Conservation (phyloP, 2,329 filamentous ascomycete genomes). For the Colletotrichum liriopes region DNA sequence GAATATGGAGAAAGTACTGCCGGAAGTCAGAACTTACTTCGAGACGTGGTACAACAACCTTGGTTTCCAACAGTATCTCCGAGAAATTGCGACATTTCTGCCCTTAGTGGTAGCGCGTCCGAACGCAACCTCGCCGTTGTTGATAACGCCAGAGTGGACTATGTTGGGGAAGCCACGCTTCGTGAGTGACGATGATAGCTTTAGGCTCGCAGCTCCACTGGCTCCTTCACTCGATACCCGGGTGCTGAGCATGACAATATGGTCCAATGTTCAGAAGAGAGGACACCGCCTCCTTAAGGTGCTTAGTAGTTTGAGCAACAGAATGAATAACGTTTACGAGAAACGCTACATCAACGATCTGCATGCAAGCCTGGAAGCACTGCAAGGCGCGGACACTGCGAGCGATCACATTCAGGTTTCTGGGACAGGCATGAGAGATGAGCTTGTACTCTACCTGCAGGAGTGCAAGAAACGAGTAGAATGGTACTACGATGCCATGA, state of each 20-base stretch:
- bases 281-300: not conserved
- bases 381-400: not conserved
- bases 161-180: too few relatives aligned
- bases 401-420: too few relatives aligned
- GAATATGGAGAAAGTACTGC: not conserved
- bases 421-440: not conserved
- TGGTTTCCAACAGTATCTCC: conserved; percentile 47
- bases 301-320: not conserved
- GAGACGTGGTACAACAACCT: conserved; percentile 48
- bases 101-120: not conserved
- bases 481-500: not conserved
- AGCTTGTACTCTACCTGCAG: not conserved
- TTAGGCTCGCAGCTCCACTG: too few relatives aligned
- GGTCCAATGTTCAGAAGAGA: not conserved
- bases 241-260: too few relatives aligned
- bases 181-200: too few relatives aligned
- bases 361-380: not conserved
- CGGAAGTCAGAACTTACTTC: not conserved
- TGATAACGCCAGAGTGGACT: not conserved
- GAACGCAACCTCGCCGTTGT: not conserved
- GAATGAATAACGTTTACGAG: not conserved
- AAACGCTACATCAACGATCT: conserved; percentile 4
- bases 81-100: not conserved
- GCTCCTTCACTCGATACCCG: too few relatives aligned
- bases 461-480: not conserved